Evolutionary conservation across 1,139 yeast species (phyloP), one percentile per base, ranked within the genome.

Genomic region (Geotrichum fermentans): DNA sequence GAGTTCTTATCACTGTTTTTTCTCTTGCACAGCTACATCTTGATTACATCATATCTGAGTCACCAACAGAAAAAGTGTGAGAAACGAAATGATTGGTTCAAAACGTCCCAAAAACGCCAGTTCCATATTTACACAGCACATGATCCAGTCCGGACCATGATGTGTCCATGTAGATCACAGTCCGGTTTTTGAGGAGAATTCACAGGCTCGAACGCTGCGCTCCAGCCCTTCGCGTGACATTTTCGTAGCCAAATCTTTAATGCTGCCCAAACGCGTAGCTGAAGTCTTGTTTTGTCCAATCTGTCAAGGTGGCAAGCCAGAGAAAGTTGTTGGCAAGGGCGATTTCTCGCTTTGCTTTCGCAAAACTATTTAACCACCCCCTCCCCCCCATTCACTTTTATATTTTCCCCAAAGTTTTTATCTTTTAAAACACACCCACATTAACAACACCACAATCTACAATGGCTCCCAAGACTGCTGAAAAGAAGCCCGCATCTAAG

Each of bases 391-490:
- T 41, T 49, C 42, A 13, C 20, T 44, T 56, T 55, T 53, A 51
- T 53, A 56, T 60, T 55, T 58, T 56, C 52, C 47, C 51, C 53
- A 52, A 53, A 50, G 43, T 52, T 49, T 43, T 53, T 45, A 43
- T 43, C 36, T 32, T 29, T 14, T 26, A 30, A 14, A 24, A 21
- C 33, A n/a, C 33, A 36, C 30, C 26, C 10, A 24, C 16, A 18
- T 14, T n/a, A 28, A 3, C 39, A 39, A 26, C 37, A 18, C 24
- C 17, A 26, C 33, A 22, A 42, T 24, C 10, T 38, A 56, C 43
- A 49, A 90, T 90, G 97, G 95, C 96, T 68, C 94, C 96, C 73
- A 88, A 47, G 35, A 92, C 95, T 52, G 71, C 74, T 73, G 96
- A 89, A 77, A 88, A 89, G 85, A 87, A 88, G 80, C 74, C 74